A percentile compares a stretch with the other conserved stretches of the same genome.
These are phyloP conservation scores for Trichophyton mentagrophytes DNA, from an alignment of 2,329 filamentous ascomycete genomes.

Conservation along the genomic window DNA sequence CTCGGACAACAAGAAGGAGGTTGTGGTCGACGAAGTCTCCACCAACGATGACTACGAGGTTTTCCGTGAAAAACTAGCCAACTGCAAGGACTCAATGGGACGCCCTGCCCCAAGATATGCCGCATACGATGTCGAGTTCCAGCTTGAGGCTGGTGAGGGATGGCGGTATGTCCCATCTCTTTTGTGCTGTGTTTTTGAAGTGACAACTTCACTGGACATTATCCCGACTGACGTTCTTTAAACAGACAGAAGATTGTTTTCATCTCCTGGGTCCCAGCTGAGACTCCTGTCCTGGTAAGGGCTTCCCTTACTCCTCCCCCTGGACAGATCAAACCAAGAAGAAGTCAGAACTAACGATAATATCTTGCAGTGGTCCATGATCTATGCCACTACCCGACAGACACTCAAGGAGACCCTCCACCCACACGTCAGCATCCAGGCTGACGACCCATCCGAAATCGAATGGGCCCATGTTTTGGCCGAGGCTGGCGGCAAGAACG, in stretches of 20 bases:
- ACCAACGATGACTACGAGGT: constrained; percentile 35
- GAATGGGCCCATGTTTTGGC: constrained; percentile 30
- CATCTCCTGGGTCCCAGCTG: constrained; percentile 37
- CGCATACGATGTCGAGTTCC: constrained; percentile 40
- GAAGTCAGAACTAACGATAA: constrained; percentile 11
- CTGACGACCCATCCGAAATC: constrained; percentile 31
- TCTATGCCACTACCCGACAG: constrained; percentile 39
- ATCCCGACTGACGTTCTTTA: constrained; percentile 1
- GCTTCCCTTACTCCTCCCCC: neutral
- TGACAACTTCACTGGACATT: neutral
- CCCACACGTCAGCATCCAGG: constrained; percentile 29
- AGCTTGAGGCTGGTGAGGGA: constrained; percentile 36
- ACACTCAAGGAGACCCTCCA: constrained; percentile 38
- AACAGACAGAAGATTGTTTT: constrained; percentile 40
- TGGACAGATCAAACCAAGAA: neutral
- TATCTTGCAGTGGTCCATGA: constrained; percentile 33
- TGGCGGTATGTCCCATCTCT: constrained; percentile 28
- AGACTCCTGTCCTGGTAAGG: constrained; percentile 31
- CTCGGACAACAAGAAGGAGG: constrained; percentile 38
- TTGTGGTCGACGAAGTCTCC: constrained; percentile 37
- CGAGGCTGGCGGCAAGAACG: constrained; percentile 32
- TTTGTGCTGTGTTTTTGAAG: neutral
- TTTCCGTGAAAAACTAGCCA: constrained; percentile 35
- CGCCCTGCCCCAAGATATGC: constrained; percentile 37
- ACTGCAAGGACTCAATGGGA: constrained; percentile 31